A percentile compares a stretch with the other conserved stretches of the same genome.
These are phyloP conservation scores for Colletotrichum camelliae DNA, from an alignment of 2,329 filamentous ascomycete genomes.

Conservation along the genomic window DNA sequence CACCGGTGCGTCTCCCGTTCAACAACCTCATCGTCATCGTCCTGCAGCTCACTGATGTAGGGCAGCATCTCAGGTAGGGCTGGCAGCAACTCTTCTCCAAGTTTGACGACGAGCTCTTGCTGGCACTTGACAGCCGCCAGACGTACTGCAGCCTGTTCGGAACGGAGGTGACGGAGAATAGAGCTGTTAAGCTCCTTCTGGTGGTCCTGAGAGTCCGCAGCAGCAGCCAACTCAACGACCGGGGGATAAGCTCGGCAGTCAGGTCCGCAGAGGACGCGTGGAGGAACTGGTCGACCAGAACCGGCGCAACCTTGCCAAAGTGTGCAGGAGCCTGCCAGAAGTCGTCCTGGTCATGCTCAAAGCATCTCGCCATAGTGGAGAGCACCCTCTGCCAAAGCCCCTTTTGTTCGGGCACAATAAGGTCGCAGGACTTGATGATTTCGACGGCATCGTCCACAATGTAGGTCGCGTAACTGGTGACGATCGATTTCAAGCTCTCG, in stretches of 20 bases:
- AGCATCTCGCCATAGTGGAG: constrained; percentile 74
- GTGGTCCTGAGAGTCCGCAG: constrained; percentile 85
- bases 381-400: constrained; percentile 74
- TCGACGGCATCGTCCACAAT: constrained; percentile 77
- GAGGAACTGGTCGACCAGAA: constrained; percentile 71
- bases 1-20: constrained; percentile 88
- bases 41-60: constrained; percentile 92
- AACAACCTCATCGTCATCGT: constrained; percentile 94
- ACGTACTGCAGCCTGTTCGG: constrained; percentile 73
- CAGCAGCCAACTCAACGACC: constrained; percentile 79
- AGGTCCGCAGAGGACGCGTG: constrained; percentile 51
- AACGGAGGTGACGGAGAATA: constrained; percentile 80
- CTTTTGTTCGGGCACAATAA: constrained; percentile 56
- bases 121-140: constrained; percentile 84
- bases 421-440: constrained; percentile 57
- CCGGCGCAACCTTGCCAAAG: constrained; percentile 74
- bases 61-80: constrained; percentile 95
- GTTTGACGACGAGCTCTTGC: constrained; percentile 75
- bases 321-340: constrained; percentile 95
- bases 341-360: constrained; percentile 89
- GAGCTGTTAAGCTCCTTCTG: constrained; percentile 86
- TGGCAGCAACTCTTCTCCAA: constrained; percentile 93
- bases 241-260: constrained; percentile 68
- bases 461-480: constrained; percentile 90
- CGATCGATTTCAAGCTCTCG: constrained; percentile 86